phyloP scores from a whole-genome alignment of 345 rosid genomes.

The Moringa oleifera region DNA sequence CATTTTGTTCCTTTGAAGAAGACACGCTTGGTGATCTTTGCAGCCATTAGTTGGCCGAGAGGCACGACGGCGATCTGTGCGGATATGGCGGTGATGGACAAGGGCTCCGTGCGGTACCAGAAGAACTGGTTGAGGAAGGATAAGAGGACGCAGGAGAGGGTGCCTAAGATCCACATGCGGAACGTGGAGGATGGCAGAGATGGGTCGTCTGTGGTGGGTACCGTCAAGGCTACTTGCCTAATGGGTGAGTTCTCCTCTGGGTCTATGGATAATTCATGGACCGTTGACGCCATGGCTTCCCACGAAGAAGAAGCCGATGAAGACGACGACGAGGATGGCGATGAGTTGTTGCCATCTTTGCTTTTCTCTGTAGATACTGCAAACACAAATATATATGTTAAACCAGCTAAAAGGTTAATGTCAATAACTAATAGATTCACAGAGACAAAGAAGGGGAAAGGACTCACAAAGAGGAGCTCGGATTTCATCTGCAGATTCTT shows the following conservation, averaged over 20 bases:
- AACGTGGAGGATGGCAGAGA: slow-evolving; percentile 81
- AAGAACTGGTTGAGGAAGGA: slow-evolving; percentile 95
- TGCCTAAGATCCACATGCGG: slow-evolving; percentile 94
- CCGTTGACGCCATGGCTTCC: slow-evolving; percentile 11
- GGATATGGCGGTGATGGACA: slow-evolving; percentile 85
- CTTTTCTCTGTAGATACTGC: slow-evolving; percentile 25
- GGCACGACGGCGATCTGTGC: slow-evolving; percentile 96
- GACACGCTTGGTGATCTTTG: slow-evolving; percentile 52
- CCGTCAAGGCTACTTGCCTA: slow-evolving; percentile 83
- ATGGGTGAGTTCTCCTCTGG: slow-evolving; percentile 75
- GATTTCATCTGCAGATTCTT: slow-evolving; percentile 30
- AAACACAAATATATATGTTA: neutral
- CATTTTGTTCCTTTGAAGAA: slow-evolving; percentile 60
- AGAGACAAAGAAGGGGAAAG: neutral
- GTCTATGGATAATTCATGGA: slow-evolving; percentile 1
- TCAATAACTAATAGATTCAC: neutral
- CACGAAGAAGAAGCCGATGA: slow-evolving; percentile 10
- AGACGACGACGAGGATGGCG: slow-evolving; percentile 25
- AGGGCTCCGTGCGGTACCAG: slow-evolving; percentile 90
- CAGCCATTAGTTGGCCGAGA: slow-evolving; percentile 86
- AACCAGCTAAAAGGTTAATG: neutral
- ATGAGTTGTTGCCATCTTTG: slow-evolving; percentile 7
- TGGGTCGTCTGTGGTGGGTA: slow-evolving; percentile 81
- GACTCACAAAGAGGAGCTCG: slow-evolving; percentile 45
- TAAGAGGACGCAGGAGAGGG: slow-evolving; percentile 58